Evolutionary conservation across 805 yeast genomes (phyloP).

Genomic region (Sugiyamaella lignohabitans): DNA sequence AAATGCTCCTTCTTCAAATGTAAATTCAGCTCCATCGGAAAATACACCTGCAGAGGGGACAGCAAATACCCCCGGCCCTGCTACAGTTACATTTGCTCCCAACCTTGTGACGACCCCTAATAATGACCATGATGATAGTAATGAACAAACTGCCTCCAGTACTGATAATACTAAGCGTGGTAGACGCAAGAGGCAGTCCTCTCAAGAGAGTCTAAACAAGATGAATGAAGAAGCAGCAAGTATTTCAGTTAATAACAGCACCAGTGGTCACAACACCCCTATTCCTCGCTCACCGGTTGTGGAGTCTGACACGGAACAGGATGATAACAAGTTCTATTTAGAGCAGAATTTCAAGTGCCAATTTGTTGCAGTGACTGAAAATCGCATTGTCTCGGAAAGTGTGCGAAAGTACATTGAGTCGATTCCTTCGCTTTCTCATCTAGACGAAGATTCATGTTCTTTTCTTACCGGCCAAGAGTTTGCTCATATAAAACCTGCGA

Average conservation of each 20-base stretch:
- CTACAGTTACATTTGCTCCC: neutral
- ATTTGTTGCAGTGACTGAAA: conserved; percentile 10
- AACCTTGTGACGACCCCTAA: neutral
- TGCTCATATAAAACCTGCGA: conserved; percentile 22
- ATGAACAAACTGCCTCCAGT: too few species aligned
- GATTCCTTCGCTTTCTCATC: conserved; percentile 10
- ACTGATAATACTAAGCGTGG: too few species aligned
- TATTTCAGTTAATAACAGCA: neutral
- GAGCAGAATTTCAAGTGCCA: conserved; percentile 12
- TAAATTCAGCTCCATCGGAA: too few species aligned
- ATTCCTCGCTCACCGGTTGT: neutral
- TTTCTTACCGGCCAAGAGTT: conserved; percentile 25
- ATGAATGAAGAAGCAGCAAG: too few species aligned
- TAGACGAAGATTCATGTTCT: conserved; percentile 17
- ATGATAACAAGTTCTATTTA: neutral
- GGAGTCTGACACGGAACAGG: conserved; percentile 4
- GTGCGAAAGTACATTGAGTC: conserved; percentile 7
- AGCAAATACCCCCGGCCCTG: too few species aligned
- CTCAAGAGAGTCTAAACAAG: neutral
- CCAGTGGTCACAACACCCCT: neutral
- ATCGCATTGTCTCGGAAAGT: conserved; percentile 1
- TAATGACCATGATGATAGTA: neutral
- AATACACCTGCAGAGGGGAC: neutral
- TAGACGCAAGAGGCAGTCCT: neutral
- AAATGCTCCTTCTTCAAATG: too few species aligned